These are phyloP conservation scores for Leptodermis oblonga DNA, from an alignment of 257 asterid species.

Conservation along the genomic window DNA sequence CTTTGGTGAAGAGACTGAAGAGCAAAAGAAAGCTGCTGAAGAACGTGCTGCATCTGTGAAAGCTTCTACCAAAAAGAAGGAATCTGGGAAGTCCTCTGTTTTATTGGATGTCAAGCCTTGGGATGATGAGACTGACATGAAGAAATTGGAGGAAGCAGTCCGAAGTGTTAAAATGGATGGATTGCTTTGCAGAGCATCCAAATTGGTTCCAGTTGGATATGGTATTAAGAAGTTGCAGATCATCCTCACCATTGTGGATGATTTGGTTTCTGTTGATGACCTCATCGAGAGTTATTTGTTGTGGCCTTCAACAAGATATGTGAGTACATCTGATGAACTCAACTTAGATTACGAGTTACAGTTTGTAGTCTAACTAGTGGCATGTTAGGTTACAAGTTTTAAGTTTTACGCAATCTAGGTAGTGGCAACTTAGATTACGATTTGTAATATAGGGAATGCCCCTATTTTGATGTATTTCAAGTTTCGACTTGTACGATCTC, in stretches of 20 bases:
- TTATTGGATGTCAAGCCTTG: slow-evolving; percentile 80
- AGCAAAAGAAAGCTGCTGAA: slow-evolving; percentile 89
- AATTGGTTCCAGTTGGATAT: slow-evolving; percentile 35
- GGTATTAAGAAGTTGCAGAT: slow-evolving; percentile 37
- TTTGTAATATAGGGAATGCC: no score
- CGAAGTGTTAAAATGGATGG: slow-evolving; percentile 73
- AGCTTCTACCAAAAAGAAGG: slow-evolving; percentile 90
- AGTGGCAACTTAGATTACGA: no score
- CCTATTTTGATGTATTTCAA: no score
- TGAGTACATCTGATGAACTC: slow-evolving; percentile 13
- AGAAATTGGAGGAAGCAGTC: slow-evolving; percentile 89
- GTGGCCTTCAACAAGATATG: slow-evolving; percentile 67
- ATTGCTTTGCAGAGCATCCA: slow-evolving; percentile 79
- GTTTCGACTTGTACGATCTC: no score
- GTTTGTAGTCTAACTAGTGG: no score
- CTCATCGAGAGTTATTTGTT: slow-evolving; percentile 32
- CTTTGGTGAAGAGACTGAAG: slow-evolving; percentile 96
- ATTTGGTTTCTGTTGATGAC: slow-evolving; percentile 34
- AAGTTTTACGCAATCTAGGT: no score
- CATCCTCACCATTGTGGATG: slow-evolving; percentile 42
- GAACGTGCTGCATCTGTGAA: slow-evolving; percentile 83
- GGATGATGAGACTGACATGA: slow-evolving; percentile 99
- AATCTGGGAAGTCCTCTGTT: slow-evolving; percentile 66
- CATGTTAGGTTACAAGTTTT: no score
- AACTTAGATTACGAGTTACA: no score